phyloP scores from a whole-genome alignment of 257 asterid species.

The Solanum dulcamara region DNA sequence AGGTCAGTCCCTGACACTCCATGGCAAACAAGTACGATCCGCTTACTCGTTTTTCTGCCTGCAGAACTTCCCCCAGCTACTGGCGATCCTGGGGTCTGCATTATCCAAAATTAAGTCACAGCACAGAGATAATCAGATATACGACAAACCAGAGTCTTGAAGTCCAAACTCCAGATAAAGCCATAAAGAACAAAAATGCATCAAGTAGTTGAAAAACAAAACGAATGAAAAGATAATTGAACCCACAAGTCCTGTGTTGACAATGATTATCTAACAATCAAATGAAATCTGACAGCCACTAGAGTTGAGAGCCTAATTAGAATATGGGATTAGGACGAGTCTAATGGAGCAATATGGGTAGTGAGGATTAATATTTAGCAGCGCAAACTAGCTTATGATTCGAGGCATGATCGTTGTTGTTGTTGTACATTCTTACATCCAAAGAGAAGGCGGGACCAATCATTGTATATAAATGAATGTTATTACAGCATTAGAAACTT shows the following conservation, averaged over 20 bases:
- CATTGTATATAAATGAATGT: neutral
- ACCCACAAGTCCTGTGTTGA: neutral
- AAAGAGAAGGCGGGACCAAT: neutral
- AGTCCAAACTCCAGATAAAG: slow-evolving; percentile 9
- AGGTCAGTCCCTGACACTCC: slow-evolving; percentile 43
- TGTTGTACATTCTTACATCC: neutral
- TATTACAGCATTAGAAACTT: neutral
- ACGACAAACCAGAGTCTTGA: neutral
- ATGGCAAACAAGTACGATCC: slow-evolving; percentile 56
- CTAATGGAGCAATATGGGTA: neutral
- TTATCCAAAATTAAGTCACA: slow-evolving; percentile 12
- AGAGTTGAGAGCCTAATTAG: neutral
- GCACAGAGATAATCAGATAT: neutral
- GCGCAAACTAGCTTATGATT: neutral
- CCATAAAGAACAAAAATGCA: neutral
- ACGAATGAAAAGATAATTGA: neutral
- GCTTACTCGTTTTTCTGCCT: slow-evolving; percentile 60
- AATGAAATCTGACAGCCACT: neutral
- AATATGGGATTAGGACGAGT: neutral
- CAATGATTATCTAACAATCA: neutral
- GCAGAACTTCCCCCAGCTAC: slow-evolving; percentile 45
- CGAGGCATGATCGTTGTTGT: neutral
- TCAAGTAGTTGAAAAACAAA: neutral
- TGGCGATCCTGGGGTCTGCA: slow-evolving; percentile 96
- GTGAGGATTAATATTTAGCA: neutral